These are phyloP conservation scores for Cylindricascospora bacillispora DNA, from an alignment of 1,139 yeast species.

Conservation along the genomic window DNA sequence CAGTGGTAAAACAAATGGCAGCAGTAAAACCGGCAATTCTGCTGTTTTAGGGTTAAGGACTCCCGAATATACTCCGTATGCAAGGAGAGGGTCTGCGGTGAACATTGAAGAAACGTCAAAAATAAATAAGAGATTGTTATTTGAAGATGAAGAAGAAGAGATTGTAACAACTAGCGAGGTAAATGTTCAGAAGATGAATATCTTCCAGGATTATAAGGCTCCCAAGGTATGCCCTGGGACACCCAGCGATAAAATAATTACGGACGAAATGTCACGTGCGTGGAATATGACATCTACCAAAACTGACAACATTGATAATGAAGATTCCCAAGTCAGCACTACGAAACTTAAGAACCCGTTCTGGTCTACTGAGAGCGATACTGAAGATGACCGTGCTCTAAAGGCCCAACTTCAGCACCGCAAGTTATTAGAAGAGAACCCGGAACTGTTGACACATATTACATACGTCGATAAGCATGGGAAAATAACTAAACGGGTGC, in stretches of 20 bases:
- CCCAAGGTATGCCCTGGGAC: too few species aligned
- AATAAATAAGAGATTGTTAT: neutral
- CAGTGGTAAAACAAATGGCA: too few species aligned
- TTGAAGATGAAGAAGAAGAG: conserved; percentile 2
- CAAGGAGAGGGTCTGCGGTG: too few species aligned
- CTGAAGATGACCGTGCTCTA: conserved; percentile 6
- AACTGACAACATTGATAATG: conserved; percentile 5
- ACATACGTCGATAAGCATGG: conserved; percentile 17
- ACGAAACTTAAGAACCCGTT: conserved; percentile 16
- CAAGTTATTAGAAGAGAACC: conserved; percentile 12
- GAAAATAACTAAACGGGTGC: conserved; percentile 6
- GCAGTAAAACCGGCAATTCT: too few species aligned
- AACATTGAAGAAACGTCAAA: too few species aligned
- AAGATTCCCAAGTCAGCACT: conserved; percentile 3
- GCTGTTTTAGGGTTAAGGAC: too few species aligned
- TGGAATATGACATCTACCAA: conserved; percentile 13
- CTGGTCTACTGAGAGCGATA: neutral
- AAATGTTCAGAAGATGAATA: too few species aligned
- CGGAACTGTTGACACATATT: conserved; percentile 11
- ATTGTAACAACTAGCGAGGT: conserved; percentile 4
- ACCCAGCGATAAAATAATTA: conserved; percentile 18
- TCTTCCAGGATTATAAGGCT: neutral
- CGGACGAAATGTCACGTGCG: conserved; percentile 13
- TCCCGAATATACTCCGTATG: too few species aligned
- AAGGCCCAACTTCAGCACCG: conserved; percentile 9